A percentile compares a stretch with the other conserved stretches of the same genome.
Conservation (phyloP, 306 rosid genomes). For the Pachyrhizus erosus region DNA sequence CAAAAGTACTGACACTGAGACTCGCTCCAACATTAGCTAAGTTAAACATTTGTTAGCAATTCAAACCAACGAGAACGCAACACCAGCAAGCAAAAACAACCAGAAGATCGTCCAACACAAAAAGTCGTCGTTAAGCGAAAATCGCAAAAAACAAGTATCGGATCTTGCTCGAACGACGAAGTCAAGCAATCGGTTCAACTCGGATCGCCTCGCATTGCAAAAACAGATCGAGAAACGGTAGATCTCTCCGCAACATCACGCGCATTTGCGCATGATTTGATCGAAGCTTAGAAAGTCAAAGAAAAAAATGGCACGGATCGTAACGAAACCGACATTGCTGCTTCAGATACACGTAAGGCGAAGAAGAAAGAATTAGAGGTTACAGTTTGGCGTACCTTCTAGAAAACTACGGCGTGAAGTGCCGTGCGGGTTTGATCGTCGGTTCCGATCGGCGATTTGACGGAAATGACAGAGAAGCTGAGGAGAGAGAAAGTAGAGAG, state of each 20-base stretch:
- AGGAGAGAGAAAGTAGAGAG: constrained; percentile 34
- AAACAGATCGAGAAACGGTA: constrained; percentile 9
- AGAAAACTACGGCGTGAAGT: constrained; percentile 24
- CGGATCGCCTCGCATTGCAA: constrained; percentile 35
- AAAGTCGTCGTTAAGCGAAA: constrained; percentile 18
- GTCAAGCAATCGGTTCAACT: neutral
- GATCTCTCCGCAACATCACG: constrained; percentile 36
- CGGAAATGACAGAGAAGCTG: constrained; percentile 19
- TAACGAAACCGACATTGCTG: constrained; percentile 34
- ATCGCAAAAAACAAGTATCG: constrained; percentile 18
- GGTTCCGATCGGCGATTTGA: constrained; percentile 40
- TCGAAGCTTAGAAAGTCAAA: constrained; percentile 26
- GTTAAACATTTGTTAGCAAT: neutral
- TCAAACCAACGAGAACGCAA: constrained; percentile 15
- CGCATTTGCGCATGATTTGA: constrained; percentile 27
- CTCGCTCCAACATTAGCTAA: constrained; percentile 1
- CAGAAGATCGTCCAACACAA: neutral
- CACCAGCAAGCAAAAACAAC: neutral
- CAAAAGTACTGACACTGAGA: constrained; percentile 26
- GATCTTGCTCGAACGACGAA: constrained; percentile 53
- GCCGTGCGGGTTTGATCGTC: constrained; percentile 32
- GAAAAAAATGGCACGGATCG: constrained; percentile 31
- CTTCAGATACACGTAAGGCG: neutral
- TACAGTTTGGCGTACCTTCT: constrained; percentile 39
- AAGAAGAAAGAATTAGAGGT: neutral